Evolutionary conservation across 176 grass and related monocot species (phyloP).

Genomic region (Eremochloa ophiuroides): DNA sequence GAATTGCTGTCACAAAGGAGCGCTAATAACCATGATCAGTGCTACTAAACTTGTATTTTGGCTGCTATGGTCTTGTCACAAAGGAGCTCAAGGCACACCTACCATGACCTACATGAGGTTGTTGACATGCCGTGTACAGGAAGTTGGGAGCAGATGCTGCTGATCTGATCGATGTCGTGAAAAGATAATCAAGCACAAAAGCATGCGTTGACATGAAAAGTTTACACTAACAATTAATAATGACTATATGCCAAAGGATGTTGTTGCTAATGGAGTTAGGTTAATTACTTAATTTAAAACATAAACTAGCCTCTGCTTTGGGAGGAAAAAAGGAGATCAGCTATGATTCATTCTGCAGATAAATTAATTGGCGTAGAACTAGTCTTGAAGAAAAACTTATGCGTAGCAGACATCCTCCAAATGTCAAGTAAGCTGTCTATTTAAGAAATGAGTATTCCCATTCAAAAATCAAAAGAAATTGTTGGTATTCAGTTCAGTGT

Average conservation of each 20-base stretch:
- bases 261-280: slow-evolving; percentile 12
- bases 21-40: background rate
- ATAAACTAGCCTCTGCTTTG: slow-evolving; percentile 6
- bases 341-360: background rate
- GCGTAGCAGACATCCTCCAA: too few species aligned
- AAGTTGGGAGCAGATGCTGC: slow-evolving; percentile 12
- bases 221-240: background rate
- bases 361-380: background rate
- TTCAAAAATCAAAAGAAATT: background rate
- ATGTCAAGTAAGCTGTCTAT: slow-evolving; percentile 18
- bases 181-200: slow-evolving; percentile 1
- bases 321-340: background rate
- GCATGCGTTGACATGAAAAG: slow-evolving; percentile 6
- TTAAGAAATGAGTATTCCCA: background rate
- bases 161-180: background rate
- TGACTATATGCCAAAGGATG: slow-evolving; percentile 1
- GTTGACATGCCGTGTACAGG: background rate
- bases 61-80: background rate
- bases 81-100: background rate
- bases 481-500: slow-evolving; percentile 10
- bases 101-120: slow-evolving; percentile 16
- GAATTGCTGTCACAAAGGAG: background rate
- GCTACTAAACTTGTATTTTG: background rate
- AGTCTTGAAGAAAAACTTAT: background rate
- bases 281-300: slow-evolving; percentile 21